Evolutionary conservation across 352 stramenopile species (phyloP), one percentile per base, ranked within the genome.

Genomic region (Globisporangium lucens): DNA sequence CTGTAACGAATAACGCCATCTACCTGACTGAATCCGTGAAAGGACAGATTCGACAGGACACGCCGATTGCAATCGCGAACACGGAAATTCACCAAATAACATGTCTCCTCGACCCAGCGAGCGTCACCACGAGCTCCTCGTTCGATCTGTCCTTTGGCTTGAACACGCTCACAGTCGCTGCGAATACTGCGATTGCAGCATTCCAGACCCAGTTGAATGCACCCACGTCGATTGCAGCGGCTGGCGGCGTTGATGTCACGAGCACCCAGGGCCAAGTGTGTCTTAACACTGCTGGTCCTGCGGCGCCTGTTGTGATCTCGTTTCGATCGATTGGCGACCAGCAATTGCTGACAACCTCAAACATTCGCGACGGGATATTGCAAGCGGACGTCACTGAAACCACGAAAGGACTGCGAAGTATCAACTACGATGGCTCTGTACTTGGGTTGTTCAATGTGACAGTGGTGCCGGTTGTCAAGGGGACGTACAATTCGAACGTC

Each of bases 391-490:
- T 92, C 15, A 65, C 61, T 0, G 89, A 97, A 51, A 60, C 71
- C 1, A 84, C 76, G 1, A 95, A 92, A 66, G 89, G 89, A 0
- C 36, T 98, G 6, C 69, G 89, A 33, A 71, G 73, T 2, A 81
- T 98, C 8, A 69, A 78, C 27, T 97, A 95, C 67, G 72, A 91
- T 68, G 84, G 79, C 0, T 68, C 68, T 0, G 63, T 66, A 2
- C 65, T 53, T 43, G 95, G 93, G 1, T 74, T 95, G 1, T 98
- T 97, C 74, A 75, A 84, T 38, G 75, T 98, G 27, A 78, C 74
- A 4, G 90, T 97, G 20, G 92, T 85, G 0, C 97, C 97, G 3
- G 88, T 82, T 17, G 66, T 94, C 13, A 91, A 90, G 27, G 87
- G 88, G 1, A 77, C 64, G 4, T 97, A 97, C 66, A 60, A 67